Evolutionary conservation across 2,329 filamentous ascomycete species (phyloP), one percentile per base, ranked within the genome.

Genomic region (Fusarium floridanum): DNA sequence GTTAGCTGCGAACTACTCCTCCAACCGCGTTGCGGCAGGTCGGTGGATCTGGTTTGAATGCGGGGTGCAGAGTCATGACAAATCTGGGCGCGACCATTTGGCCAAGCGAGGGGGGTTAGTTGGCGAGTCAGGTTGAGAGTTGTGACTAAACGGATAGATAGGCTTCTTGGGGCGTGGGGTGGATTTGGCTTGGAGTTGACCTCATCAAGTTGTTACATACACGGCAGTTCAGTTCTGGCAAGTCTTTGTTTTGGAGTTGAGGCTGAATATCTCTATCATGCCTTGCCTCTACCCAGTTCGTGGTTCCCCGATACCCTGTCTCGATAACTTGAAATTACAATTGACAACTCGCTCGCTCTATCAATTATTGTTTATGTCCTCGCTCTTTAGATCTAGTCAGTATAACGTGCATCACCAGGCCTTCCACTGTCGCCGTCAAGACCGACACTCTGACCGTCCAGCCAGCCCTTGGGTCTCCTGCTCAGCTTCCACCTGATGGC

Each of bases 381-480:
- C 29, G 22, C 61, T 41, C 27, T 59, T 29, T 57, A 43, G 3
- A 12, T 60, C 45, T 72, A 77, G 39, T 77, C 76, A 11, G 71
- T 76, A 50, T 78, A 78, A 62, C 68, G 70, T 10, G 43, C 59
- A 22, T 65, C 48, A 11, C 12, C 41, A 29, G 41, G 8, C n/a
- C 68, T 66, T 43, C 64, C 68, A n/a, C 62, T 62, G 48, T 72
- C 66, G 10, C 48, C 41, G 9, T 67, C 60, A 8, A 66, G 71
- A 20, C 55, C 50, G n/a, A 78, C 70, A 6, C 53, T 71, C 66
- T 79, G 76, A 5, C 70, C 74, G 1, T 79, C 70, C 50, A 71
- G 59, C 78, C 77, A 78, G 5, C 70, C 76, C 63, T 75, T 77
- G 17, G 76, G 77, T 2, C 65, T 74, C 36, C 78, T 69, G 55